Evolutionary conservation across 2,329 filamentous ascomycete genomes (phyloP), one percentile per base, ranked within the genome.

Genomic region (Cadophora malorum): DNA sequence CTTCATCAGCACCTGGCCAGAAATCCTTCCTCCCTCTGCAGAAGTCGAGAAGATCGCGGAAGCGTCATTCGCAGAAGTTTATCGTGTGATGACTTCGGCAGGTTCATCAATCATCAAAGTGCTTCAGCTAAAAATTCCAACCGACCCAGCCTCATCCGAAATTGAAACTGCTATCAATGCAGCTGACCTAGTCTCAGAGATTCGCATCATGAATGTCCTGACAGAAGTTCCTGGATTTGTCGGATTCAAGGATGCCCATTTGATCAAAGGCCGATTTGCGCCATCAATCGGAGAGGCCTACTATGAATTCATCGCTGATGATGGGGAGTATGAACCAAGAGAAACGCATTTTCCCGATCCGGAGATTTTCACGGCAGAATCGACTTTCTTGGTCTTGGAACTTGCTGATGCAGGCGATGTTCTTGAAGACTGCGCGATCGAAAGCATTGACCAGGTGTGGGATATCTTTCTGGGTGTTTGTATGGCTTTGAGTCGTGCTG

Each of bases 41-140:
- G 77, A 78, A 45, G 86, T 90, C 60, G 81, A 83, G 53, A 90
- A 90, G 78, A 90, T 90, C 62, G 88, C 88, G 10, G 88, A 90
- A 75, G 88, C 88, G 5, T 90, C 88, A 1, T 90, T 86, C 72
- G 87, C 88, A 6, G 88, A 90, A 75, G 87, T 90, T 10, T 90
- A 90, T 72, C 86, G 87, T 10, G 82, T 90, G 71, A 85, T 81
- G 58, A 90, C 88, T 74, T 80, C 82, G 55, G 80, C 83, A 19
- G 87, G 87, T 9, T 88, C 85, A 31, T 89, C 86, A 76, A 89
- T 90, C 73, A 86, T 90, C 78, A 90, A 90, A 72, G 84, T 86
- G 23, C 87, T 90, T 67, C 83, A 87, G 1, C 81, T 90, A 10
- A 78, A 83, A 12, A 52, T 73, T 9, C 69, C 70, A 6, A 62